phyloP scores from a whole-genome alignment of 2,329 filamentous ascomycete genomes.

The Colletotrichum falcatum region DNA sequence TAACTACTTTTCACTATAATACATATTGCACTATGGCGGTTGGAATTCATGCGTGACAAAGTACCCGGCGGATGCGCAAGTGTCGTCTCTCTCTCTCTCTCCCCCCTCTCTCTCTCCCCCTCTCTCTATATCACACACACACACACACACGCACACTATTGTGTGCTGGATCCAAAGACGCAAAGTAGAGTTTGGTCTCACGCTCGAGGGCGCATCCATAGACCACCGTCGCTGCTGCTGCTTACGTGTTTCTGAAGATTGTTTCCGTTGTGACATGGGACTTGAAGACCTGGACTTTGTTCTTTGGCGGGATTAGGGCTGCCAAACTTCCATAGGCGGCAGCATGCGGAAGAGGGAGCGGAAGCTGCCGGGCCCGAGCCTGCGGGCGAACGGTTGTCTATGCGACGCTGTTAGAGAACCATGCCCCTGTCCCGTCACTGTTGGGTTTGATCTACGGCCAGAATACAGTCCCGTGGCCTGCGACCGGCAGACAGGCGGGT shows the following conservation, averaged over 20 bases:
- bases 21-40: neutral
- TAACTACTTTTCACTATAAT: neutral
- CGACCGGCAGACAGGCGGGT: neutral
- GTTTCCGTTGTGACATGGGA: neutral
- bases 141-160: too few relatives aligned
- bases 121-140: too few relatives aligned
- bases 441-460: constrained; percentile 31
- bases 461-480: neutral
- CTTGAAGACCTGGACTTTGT: neutral
- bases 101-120: neutral
- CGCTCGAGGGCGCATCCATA: constrained; percentile 28
- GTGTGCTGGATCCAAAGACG: constrained; percentile 6
- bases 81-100: neutral
- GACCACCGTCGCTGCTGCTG: neutral
- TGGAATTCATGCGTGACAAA: neutral
- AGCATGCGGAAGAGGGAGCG: neutral
- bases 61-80: neutral
- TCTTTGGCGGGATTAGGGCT: constrained; percentile 1
- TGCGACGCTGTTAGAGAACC: constrained; percentile 11
- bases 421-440: neutral
- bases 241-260: neutral
- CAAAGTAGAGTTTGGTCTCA: constrained; percentile 19
- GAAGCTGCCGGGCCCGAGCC: neutral
- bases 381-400: constrained; percentile 18
- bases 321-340: constrained; percentile 12